Conservation (phyloP, 2,329 filamentous ascomycete species). For the Verticillium albo-atrum region DNA sequence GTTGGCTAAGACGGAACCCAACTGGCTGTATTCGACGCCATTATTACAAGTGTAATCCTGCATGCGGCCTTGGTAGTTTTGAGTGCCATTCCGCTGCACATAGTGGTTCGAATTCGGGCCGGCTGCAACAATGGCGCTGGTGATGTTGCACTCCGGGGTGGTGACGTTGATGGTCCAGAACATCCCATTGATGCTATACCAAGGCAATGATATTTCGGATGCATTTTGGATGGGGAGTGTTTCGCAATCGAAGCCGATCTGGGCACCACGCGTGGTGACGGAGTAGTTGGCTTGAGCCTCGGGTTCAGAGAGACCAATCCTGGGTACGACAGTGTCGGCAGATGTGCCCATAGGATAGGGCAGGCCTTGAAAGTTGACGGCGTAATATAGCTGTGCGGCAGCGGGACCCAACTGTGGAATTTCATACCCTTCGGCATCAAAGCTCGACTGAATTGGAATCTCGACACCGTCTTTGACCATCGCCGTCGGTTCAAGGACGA, state of each 20-base stretch:
- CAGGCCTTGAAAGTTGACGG: slow-evolving; percentile 8
- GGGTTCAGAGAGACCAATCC: not conserved
- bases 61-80: slow-evolving; percentile 19
- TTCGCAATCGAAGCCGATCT: slow-evolving; percentile 18
- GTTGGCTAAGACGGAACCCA: not conserved
- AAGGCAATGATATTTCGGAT: slow-evolving; percentile 12
- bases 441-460: slow-evolving; percentile 2
- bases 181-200: slow-evolving; percentile 14
- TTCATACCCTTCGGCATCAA: slow-evolving; percentile 21
- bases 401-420: slow-evolving; percentile 9
- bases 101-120: slow-evolving; percentile 18
- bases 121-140: slow-evolving; percentile 15
- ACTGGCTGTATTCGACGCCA: slow-evolving; percentile 11
- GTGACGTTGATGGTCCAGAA: slow-evolving; percentile 18
- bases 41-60: slow-evolving; percentile 18
- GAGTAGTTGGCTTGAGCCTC: slow-evolving; percentile 5
- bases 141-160: slow-evolving; percentile 17
- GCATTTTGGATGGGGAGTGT: slow-evolving; percentile 16
- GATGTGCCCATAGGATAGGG: slow-evolving; percentile 8
- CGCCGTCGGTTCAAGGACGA: slow-evolving; percentile 20
- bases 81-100: slow-evolving; percentile 17
- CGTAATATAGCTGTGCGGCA: slow-evolving; percentile 10
- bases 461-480: slow-evolving; percentile 8
- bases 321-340: slow-evolving; percentile 5
- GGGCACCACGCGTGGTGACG: slow-evolving; percentile 13